These are phyloP conservation scores for Aspergillus quadricinctus DNA, from an alignment of 2,329 filamentous ascomycete genomes.

Conservation along the genomic window DNA sequence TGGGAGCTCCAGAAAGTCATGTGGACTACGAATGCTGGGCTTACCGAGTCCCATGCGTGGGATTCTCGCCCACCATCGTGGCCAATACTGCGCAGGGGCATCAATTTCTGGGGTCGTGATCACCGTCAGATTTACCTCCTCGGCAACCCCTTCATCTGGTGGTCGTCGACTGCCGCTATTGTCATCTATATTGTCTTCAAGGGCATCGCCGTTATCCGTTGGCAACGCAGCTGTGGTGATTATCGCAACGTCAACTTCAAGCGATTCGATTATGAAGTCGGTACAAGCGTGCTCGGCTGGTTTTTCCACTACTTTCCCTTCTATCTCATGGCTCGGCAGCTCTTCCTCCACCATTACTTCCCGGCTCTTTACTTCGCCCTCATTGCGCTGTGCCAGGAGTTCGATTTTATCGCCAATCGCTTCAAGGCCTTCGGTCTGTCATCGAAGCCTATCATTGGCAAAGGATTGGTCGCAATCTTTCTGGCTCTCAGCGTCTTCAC, in stretches of 20 bases:
- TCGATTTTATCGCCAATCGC: conserved; percentile 77
- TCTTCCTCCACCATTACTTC: conserved; percentile 98
- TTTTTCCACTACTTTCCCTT: conserved; percentile 99
- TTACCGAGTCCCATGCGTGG: conserved; percentile 96
- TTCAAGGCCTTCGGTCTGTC: conserved; percentile 64
- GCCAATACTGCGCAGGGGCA: conserved; percentile 87
- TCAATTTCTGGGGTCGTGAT: conserved; percentile 98
- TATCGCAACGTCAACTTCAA: conserved; percentile 81
- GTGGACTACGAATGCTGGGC: conserved; percentile 96
- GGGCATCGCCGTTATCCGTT: conserved; percentile 78
- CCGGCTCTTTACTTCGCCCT: conserved; percentile 94
- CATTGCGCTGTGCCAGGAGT: conserved; percentile 80
- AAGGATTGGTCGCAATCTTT: conserved; percentile 67
- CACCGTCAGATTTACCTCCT: conserved; percentile 94
- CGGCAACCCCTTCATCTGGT: conserved; percentile 94
- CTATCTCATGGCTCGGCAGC: conserved; percentile 94
- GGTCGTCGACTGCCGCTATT: conserved; percentile 75
- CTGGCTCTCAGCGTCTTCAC: conserved; percentile 68
- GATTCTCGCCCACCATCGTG: conserved; percentile 91
- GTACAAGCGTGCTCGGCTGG: conserved; percentile 86
- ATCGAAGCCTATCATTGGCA: conserved; percentile 69
- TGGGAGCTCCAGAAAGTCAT: conserved; percentile 96
- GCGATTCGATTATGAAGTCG: conserved; percentile 96
- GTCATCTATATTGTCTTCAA: conserved; percentile 78
- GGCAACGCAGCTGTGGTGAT: conserved; percentile 90